Evolutionary conservation across 352 stramenopile species (phyloP).

Genomic region (Globisporangium irregulare): DNA sequence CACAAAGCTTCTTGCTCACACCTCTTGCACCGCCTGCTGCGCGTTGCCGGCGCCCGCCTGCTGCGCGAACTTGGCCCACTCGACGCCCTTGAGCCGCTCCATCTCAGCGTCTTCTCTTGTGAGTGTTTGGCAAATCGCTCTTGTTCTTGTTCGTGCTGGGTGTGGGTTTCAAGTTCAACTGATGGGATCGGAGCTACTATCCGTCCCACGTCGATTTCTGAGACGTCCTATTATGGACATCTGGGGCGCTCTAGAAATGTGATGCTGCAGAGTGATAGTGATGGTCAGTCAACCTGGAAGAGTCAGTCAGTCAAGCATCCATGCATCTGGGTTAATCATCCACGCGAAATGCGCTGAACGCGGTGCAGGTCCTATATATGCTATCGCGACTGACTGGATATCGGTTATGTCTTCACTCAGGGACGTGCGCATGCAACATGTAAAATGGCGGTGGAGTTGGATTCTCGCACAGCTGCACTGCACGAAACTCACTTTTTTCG

Average conservation of each 20-base stretch:
- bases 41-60: slow-evolving; percentile 5
- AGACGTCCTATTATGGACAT: neutral
- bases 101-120: neutral
- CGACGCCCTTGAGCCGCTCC: slow-evolving; percentile 22
- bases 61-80: slow-evolving; percentile 28
- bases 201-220: no score
- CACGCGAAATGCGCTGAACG: neutral
- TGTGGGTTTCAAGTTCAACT: slow-evolving; percentile 4
- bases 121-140: neutral
- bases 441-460: neutral
- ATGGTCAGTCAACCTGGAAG: neutral
- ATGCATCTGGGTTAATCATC: neutral
- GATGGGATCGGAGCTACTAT: neutral
- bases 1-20: neutral
- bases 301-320: neutral
- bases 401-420: neutral
- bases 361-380: neutral
- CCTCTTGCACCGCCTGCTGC: slow-evolving; percentile 17
- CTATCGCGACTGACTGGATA: neutral
- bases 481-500: neutral
- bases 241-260: neutral
- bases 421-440: neutral
- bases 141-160: no score
- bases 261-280: neutral
- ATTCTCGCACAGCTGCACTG: neutral